Evolutionary conservation across 2,329 filamentous ascomycete species (phyloP).

Genomic region (Fusarium irregulare): DNA sequence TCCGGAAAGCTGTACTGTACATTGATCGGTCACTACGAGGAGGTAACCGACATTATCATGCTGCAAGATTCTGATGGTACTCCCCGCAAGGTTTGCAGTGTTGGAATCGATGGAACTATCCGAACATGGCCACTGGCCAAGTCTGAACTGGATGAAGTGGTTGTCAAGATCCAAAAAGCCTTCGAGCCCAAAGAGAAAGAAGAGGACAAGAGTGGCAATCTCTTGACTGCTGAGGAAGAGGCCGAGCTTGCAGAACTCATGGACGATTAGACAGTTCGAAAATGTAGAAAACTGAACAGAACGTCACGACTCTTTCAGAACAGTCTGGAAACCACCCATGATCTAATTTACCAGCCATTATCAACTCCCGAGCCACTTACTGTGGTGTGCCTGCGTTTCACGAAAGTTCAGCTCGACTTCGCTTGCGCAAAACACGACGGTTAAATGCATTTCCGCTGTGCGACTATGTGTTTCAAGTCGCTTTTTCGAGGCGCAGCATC

Average conservation of each 20-base stretch:
- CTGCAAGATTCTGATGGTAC: slow-evolving; percentile 56
- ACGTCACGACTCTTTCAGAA: background rate
- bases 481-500: slow-evolving; percentile 10
- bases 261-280: slow-evolving; percentile 66
- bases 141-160: slow-evolving; percentile 63
- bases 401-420: slow-evolving; percentile 31
- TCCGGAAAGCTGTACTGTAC: slow-evolving; percentile 79
- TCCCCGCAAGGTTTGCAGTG: slow-evolving; percentile 73
- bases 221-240: slow-evolving; percentile 90
- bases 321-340: background rate
- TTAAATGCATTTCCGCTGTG: background rate
- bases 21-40: slow-evolving; percentile 89
- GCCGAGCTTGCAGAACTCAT: slow-evolving; percentile 91
- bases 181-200: slow-evolving; percentile 64
- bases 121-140: slow-evolving; percentile 82
- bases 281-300: slow-evolving; percentile 1
- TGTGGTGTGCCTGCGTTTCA: slow-evolving; percentile 20
- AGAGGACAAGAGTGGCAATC: slow-evolving; percentile 55
- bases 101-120: slow-evolving; percentile 90
- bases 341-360: background rate
- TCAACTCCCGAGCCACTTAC: background rate
- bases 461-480: background rate
- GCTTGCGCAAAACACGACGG: slow-evolving; percentile 6
- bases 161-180: slow-evolving; percentile 59
- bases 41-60: slow-evolving; percentile 84